These are phyloP conservation scores for Herpotrichia juniperi DNA, from an alignment of 2,329 filamentous ascomycete genomes.

Conservation along the genomic window DNA sequence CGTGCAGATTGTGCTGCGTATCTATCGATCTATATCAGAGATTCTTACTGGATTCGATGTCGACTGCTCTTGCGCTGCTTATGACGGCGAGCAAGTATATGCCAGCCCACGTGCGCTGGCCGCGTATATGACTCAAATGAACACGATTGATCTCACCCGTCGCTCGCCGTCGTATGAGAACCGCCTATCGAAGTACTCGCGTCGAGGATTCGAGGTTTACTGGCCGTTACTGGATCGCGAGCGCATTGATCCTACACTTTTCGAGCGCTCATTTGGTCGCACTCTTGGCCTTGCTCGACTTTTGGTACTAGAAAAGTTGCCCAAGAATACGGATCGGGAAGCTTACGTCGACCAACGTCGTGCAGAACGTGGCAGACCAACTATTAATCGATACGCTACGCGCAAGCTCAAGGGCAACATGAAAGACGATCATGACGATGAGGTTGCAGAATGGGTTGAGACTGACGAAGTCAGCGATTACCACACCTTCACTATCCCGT, in stretches of 20 bases:
- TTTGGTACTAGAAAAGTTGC: constrained; percentile 79
- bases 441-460: constrained; percentile 82
- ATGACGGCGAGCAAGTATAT: constrained; percentile 81
- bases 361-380: constrained; percentile 72
- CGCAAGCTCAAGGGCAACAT: constrained; percentile 68
- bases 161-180: constrained; percentile 89
- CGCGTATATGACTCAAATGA: constrained; percentile 81
- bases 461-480: constrained; percentile 80
- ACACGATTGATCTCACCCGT: constrained; percentile 78
- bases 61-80: constrained; percentile 81
- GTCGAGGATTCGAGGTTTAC: constrained; percentile 82
- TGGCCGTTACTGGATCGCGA: constrained; percentile 77
- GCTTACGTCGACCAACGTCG: constrained; percentile 73
- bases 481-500: constrained; percentile 67
- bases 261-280: constrained; percentile 77
- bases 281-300: constrained; percentile 80
- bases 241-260: constrained; percentile 84
- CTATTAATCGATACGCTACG: constrained; percentile 50
- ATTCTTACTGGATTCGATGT: constrained; percentile 90
- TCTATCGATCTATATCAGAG: constrained; percentile 83
- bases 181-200: constrained; percentile 80
- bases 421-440: constrained; percentile 78
- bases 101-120: constrained; percentile 76
- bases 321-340: constrained; percentile 71
- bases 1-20: constrained; percentile 82